Percentiles rank a stretch among this genome's conserved stretches.
Conservation (phyloP, 176 grass and related monocot species). For the Melocanna baccifera region DNA sequence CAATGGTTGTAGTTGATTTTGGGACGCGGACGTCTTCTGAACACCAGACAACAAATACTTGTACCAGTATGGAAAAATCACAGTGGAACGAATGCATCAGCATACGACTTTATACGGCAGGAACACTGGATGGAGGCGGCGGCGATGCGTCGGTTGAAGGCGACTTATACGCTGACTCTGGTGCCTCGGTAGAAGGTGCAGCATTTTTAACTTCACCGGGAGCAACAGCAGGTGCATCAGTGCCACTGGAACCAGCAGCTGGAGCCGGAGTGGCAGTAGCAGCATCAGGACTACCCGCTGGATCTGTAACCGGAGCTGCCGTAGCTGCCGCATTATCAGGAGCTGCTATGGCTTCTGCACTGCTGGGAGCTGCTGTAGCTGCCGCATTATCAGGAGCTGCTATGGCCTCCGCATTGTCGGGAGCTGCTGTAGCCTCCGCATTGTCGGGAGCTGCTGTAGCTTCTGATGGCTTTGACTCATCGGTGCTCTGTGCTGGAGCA, state of each 20-base stretch:
- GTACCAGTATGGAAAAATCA: conserved; percentile 35
- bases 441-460: not conserved
- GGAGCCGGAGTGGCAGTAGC: conserved; percentile 5
- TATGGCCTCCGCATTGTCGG: conserved; percentile 4
- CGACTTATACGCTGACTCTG: conserved; percentile 20
- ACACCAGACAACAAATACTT: conserved; percentile 16
- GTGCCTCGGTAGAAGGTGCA: conserved; percentile 13
- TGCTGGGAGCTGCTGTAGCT: not conserved
- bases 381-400: conserved; percentile 3
- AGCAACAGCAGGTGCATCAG: not conserved
- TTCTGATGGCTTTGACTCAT: conserved; percentile 42
- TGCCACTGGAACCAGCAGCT: conserved; percentile 13
- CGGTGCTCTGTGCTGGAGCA: conserved; percentile 15
- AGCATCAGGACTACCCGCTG: conserved; percentile 20
- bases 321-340: conserved; percentile 13
- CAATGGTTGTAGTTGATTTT: not conserved
- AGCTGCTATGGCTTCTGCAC: not conserved
- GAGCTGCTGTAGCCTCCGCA: conserved; percentile 13
- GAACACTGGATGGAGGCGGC: conserved; percentile 6
- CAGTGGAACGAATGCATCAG: conserved; percentile 12
- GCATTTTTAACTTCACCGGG: not conserved
- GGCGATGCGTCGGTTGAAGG: conserved; percentile 21
- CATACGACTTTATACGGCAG: conserved; percentile 37
- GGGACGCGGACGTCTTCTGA: conserved; percentile 19
- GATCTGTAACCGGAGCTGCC: conserved; percentile 11